Base-by-base conservation (phyloP, 768 basidiomycete genomes). In the Boletus sp. region DNA sequence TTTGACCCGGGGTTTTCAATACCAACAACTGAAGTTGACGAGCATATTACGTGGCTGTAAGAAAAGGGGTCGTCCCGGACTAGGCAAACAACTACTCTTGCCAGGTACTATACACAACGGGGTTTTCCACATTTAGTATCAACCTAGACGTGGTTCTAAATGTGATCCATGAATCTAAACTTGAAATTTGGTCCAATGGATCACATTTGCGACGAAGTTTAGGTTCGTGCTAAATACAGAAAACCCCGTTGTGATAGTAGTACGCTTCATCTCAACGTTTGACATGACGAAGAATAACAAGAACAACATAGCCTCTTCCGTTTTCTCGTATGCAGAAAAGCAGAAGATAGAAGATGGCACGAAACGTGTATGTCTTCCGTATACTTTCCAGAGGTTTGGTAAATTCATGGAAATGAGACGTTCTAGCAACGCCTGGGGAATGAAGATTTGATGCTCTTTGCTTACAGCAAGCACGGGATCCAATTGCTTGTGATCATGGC, bases 361-460 rank as follows among this genome's bases (percentile, higher is more conserved):
- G 2, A 91, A 86, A 74, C 80, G 80, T 55, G 88, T 89, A 67
- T 56, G 81, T 74, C 12, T 45, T 40, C 24, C 17, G 42, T 42
- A 10, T 18, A 32, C 5, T 36, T 30, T 5, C 2, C 15, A 10
- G 30, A 20, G 9, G 5, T n/a, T 47, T 10, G 10, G 44, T 45
- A 32, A 18, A 56, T 24, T 47, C 39, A 56, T 54, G 36, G 20
- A 56, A 37, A 52, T 52, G 52, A 63, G 44, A 49, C 14, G 35
- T 36, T 54, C 47, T 57, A 72, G 71, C 72, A 72, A 73, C 71
- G 68, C 46, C 39, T 73, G 68, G 94, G 94, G 36, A 89, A 92
- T 69, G 94, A 97, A 71, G n/a, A n/a, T 94, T 97, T 70, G 92
- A 97, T 71, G 86, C 89, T 6, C 81, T 97, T 14, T 99, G 96